These are phyloP conservation scores for Phoenix roebelenii DNA, from an alignment of 176 grass and related monocot species.

Conservation along the genomic window DNA sequence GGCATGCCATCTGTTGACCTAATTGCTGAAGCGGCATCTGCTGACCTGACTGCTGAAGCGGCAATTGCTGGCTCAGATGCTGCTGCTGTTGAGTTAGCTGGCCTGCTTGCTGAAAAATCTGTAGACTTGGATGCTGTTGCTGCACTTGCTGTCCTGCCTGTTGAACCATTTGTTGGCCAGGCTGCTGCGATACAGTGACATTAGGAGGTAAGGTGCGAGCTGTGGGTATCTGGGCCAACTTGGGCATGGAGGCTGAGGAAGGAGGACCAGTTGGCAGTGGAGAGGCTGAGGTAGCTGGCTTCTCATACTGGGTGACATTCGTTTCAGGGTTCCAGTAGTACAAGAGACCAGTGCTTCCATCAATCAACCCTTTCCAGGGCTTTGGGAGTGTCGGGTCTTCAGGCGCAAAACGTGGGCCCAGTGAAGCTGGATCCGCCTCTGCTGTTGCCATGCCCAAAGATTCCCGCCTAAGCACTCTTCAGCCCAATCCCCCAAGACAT, in stretches of 20 bases:
- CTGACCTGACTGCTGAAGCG: conserved; percentile 17
- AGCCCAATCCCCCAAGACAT: too few species aligned
- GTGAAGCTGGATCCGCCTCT: conserved; percentile 34
- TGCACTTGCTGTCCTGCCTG: neutral
- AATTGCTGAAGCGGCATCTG: conserved; percentile 26
- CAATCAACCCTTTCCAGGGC: conserved; percentile 77
- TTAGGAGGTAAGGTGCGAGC: conserved; percentile 4
- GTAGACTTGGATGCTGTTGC: conserved; percentile 18
- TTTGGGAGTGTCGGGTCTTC: conserved; percentile 74
- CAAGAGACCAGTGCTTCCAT: conserved; percentile 44
- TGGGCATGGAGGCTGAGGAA: conserved; percentile 14
- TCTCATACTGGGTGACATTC: conserved; percentile 88
- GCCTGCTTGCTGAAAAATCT: conserved; percentile 22
- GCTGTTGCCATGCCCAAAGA: conserved; percentile 33
- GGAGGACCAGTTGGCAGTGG: conserved; percentile 30
- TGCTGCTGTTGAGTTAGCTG: conserved; percentile 19
- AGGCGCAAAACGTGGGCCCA: conserved; percentile 63
- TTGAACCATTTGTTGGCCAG: conserved; percentile 6
- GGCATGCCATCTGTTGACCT: too few species aligned
- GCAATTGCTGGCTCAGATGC: conserved; percentile 3
- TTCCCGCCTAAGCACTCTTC: too few species aligned
- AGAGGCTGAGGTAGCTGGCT: conserved; percentile 14
- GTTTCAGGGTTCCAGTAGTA: conserved; percentile 99
- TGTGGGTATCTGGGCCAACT: conserved; percentile 23
- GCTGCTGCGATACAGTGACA: conserved; percentile 26